phyloP scores from a whole-genome alignment of 345 rosid genomes.

The Corchorus olitorius region DNA sequence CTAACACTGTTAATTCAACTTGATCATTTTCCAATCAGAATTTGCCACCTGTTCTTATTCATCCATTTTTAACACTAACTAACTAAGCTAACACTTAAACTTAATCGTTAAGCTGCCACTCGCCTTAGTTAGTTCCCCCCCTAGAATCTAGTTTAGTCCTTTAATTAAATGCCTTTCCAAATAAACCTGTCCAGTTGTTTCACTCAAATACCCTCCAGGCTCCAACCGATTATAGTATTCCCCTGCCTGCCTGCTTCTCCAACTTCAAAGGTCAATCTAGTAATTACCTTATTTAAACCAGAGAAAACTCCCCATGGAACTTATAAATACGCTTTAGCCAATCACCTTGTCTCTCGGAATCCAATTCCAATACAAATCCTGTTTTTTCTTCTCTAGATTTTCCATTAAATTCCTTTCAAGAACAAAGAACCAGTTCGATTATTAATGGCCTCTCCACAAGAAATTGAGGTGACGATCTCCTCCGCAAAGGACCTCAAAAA shows the following conservation, averaged over 20 bases:
- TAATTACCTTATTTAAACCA: neutral
- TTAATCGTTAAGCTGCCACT: too few species aligned
- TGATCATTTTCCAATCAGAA: neutral
- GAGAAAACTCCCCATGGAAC: neutral
- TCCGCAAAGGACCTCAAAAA: constrained; percentile 78
- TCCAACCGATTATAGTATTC: neutral
- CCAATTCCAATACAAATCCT: neutral
- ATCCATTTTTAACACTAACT: too few species aligned
- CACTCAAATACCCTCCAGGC: neutral
- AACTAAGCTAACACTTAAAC: too few species aligned
- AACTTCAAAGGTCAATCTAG: neutral
- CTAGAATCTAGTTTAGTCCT: too few species aligned
- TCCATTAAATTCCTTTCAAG: neutral
- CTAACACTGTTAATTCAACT: too few species aligned
- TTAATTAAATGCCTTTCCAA: too few species aligned
- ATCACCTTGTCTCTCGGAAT: neutral
- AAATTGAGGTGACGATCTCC: constrained; percentile 54
- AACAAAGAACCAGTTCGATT: neutral
- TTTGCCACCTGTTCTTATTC: neutral
- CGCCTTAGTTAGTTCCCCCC: too few species aligned
- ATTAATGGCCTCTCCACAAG: constrained; percentile 32
- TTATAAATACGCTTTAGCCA: neutral
- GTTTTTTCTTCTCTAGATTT: neutral
- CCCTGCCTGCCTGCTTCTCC: neutral
- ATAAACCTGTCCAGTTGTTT: neutral